Evolutionary conservation across 768 basidiomycete species (phyloP).

Genomic region (Austroboletus eburneus): DNA sequence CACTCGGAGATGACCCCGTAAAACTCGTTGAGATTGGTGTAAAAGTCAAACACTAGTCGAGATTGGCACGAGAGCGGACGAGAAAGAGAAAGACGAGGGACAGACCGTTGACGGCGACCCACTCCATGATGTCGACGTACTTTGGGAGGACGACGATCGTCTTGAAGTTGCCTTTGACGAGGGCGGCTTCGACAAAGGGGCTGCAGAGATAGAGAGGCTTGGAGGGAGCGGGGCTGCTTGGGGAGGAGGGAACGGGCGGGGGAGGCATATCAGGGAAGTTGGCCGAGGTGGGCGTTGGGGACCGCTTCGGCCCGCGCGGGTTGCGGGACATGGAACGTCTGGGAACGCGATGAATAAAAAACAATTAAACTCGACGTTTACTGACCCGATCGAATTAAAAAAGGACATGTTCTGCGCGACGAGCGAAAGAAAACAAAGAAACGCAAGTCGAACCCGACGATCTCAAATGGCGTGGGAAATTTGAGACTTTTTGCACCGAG

Average conservation of each 20-base stretch:
- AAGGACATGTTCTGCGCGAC: slow-evolving; percentile 63
- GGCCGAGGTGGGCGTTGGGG: slow-evolving; percentile 70
- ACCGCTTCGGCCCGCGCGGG: slow-evolving; percentile 66
- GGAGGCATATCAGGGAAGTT: slow-evolving; percentile 47
- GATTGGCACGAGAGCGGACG: not conserved
- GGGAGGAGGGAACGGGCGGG: slow-evolving; percentile 39
- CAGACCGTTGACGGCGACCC: slow-evolving; percentile 93
- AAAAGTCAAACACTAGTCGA: slow-evolving; percentile 87
- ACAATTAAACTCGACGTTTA: slow-evolving; percentile 4
- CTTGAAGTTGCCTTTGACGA: slow-evolving; percentile 98
- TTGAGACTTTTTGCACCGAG: slow-evolving; percentile 3
- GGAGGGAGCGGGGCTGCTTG: slow-evolving; percentile 18
- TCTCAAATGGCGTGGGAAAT: slow-evolving; percentile 21
- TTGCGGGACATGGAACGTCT: slow-evolving; percentile 76
- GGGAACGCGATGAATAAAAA: slow-evolving; percentile 9
- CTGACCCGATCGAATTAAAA: slow-evolving; percentile 78
- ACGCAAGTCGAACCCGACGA: not conserved
- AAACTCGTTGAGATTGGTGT: slow-evolving; percentile 94
- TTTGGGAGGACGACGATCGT: slow-evolving; percentile 96
- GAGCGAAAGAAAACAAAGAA: not conserved
- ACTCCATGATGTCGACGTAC: slow-evolving; percentile 93
- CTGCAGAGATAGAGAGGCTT: slow-evolving; percentile 89
- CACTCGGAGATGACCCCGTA: slow-evolving; percentile 92
- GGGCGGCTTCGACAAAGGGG: slow-evolving; percentile 91
- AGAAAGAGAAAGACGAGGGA: slow-evolving; percentile 8